phyloP scores from a whole-genome alignment of 352 stramenopile species.

The Phytophthora idaei region DNA sequence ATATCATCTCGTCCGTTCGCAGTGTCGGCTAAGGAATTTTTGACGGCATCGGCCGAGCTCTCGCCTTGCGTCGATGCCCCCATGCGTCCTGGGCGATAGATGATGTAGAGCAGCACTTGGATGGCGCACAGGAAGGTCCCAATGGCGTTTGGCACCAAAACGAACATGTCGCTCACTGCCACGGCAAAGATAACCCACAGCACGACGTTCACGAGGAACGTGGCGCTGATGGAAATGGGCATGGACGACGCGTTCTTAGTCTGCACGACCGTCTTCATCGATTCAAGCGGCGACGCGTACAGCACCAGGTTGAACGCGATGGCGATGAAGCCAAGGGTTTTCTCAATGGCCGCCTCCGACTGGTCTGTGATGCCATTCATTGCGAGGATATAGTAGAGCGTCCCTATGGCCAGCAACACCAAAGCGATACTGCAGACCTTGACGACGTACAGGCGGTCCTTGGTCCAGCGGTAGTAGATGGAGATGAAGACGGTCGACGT shows the following conservation, averaged over 20 bases:
- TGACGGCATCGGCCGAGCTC: constrained; percentile 3
- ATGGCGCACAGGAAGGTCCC: constrained; percentile 38
- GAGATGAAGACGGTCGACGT: constrained; percentile 28
- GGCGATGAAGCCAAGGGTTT: constrained; percentile 42
- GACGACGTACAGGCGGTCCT: constrained; percentile 29
- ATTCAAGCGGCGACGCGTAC: constrained; percentile 52
- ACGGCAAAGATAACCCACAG: constrained; percentile 58
- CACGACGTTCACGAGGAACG: constrained; percentile 45
- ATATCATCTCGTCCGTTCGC: constrained; percentile 7
- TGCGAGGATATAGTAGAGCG: constrained; percentile 44
- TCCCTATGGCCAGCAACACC: constrained; percentile 24
- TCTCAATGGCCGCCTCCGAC: constrained; percentile 30
- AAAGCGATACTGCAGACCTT: constrained; percentile 25
- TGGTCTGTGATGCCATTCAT: constrained; percentile 32
- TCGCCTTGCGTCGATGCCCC: neutral
- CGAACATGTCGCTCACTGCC: constrained; percentile 37
- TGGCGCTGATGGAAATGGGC: constrained; percentile 45
- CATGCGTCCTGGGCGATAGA: constrained; percentile 34
- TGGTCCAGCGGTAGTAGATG: constrained; percentile 43
- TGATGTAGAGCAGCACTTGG: constrained; percentile 49
- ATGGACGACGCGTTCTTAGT: constrained; percentile 52
- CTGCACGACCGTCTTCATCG: constrained; percentile 45
- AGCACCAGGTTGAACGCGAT: constrained; percentile 49
- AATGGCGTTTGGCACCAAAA: constrained; percentile 46
- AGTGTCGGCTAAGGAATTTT: neutral